A percentile compares a stretch with the other conserved stretches of the same genome.
Conservation (phyloP, 208 protist genomes). For the Crithidia thermophila region DNA sequence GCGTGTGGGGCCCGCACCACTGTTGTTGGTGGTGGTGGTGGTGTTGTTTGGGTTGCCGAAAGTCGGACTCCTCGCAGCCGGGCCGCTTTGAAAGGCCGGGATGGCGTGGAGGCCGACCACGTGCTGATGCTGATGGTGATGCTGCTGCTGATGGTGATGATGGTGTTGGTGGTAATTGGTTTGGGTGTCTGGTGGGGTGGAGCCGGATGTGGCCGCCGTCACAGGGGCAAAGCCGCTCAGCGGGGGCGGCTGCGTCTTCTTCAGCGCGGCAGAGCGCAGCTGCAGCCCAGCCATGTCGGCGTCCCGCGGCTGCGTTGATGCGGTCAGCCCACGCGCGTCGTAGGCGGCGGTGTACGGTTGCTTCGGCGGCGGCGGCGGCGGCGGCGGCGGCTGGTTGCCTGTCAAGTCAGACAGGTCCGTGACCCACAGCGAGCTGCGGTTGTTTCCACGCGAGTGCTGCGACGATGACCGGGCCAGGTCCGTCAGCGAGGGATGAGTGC, state of each 20-base stretch:
- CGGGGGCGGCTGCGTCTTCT: conserved; percentile 9
- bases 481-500: not conserved
- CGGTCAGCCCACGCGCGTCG: too few relatives aligned
- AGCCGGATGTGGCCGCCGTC: not conserved
- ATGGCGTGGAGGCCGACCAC: too few relatives aligned
- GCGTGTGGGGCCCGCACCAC: too few relatives aligned
- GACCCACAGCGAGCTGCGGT: conserved; percentile 6
- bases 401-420: conserved; percentile 4
- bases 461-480: not conserved
- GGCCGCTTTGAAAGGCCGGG: too few relatives aligned
- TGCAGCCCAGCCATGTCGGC: not conserved
- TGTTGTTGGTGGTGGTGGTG: not conserved
- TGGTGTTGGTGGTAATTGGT: not conserved
- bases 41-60: too few relatives aligned
- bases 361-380: too few relatives aligned
- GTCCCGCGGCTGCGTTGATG: too few relatives aligned
- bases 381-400: too few relatives aligned
- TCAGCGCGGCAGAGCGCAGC: not conserved
- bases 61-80: too few relatives aligned
- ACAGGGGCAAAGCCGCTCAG: conserved; percentile 16
- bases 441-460: conserved; percentile 9
- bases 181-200: not conserved
- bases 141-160: not conserved
- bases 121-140: too few relatives aligned
- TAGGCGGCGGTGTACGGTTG: too few relatives aligned